Evolutionary conservation across 345 rosid genomes (phyloP).

Genomic region (Linum lewisii): DNA sequence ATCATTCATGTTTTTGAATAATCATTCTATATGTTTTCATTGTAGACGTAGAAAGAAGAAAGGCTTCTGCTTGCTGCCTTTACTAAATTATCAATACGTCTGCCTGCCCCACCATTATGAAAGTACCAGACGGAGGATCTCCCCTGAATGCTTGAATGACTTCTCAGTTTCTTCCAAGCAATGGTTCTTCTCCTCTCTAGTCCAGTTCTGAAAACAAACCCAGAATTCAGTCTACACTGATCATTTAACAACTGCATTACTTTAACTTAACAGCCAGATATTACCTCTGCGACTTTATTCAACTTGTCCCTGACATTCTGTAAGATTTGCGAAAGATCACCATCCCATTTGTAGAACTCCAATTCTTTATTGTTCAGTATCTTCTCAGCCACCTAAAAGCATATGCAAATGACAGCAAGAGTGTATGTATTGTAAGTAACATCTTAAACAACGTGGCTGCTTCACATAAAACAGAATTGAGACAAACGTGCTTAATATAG

Average conservation of each 20-base stretch:
- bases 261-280: background rate
- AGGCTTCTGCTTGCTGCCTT: background rate
- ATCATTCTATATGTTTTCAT: background rate
- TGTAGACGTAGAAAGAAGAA: background rate
- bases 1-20: background rate
- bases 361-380: constrained; percentile 56
- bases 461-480: background rate
- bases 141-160: constrained; percentile 85
- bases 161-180: constrained; percentile 94
- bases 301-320: constrained; percentile 81
- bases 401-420: background rate
- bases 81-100: background rate
- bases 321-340: constrained; percentile 57
- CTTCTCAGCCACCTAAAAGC: constrained; percentile 53
- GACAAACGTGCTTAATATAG: background rate
- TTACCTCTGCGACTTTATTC: constrained; percentile 65
- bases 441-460: background rate
- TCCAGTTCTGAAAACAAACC: constrained; percentile 54
- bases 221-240: background rate
- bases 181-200: constrained; percentile 74
- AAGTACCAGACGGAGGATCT: constrained; percentile 77
- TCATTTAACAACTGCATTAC: no score
- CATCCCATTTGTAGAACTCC: constrained; percentile 89
- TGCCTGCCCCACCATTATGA: constrained; percentile 21
- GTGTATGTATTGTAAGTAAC: background rate